A percentile compares a stretch with the other conserved stretches of the same genome.
These are phyloP conservation scores for Paxillus involutus DNA, from an alignment of 768 basidiomycete species.

Conservation along the genomic window DNA sequence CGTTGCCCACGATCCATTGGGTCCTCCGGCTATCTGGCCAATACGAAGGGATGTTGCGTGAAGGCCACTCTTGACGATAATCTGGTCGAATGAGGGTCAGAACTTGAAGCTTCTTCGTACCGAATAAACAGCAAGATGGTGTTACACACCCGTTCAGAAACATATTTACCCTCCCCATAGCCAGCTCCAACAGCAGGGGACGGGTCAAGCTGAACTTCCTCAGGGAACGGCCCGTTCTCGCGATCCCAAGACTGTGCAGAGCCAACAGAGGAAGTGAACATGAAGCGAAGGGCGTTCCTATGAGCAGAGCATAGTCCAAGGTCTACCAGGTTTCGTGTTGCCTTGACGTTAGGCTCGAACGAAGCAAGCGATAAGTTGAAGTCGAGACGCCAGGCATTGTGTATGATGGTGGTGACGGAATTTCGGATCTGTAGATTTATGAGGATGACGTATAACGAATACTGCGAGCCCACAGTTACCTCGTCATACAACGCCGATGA, in stretches of 20 bases:
- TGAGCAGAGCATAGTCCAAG: constrained; percentile 27
- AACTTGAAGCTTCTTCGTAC: too few species aligned
- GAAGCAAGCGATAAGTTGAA: constrained; percentile 40
- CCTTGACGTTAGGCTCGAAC: constrained; percentile 35
- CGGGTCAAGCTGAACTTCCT: constrained; percentile 21
- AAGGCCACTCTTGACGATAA: constrained; percentile 27
- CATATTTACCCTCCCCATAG: constrained; percentile 39
- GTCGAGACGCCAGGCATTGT: constrained; percentile 42
- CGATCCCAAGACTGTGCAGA: constrained; percentile 24
- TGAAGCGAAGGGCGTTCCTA: constrained; percentile 12
- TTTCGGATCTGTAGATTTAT: constrained; percentile 11
- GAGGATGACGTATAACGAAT: not conserved
- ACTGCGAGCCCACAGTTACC: constrained; percentile 16
- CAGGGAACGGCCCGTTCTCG: constrained; percentile 20
- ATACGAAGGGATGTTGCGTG: constrained; percentile 30
- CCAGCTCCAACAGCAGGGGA: constrained; percentile 32
- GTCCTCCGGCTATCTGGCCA: constrained; percentile 33
- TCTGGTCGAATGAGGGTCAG: constrained; percentile 6
- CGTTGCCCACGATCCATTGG: constrained; percentile 33
- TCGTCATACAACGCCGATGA: constrained; percentile 23
- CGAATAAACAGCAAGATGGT: too few species aligned
- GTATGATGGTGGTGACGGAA: constrained; percentile 32
- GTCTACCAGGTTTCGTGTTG: constrained; percentile 33
- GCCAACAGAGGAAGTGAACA: constrained; percentile 28
- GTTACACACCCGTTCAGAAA: constrained; percentile 33